These are phyloP conservation scores for Exophiala bonariae DNA, from an alignment of 2,329 filamentous ascomycete species.

Conservation along the genomic window DNA sequence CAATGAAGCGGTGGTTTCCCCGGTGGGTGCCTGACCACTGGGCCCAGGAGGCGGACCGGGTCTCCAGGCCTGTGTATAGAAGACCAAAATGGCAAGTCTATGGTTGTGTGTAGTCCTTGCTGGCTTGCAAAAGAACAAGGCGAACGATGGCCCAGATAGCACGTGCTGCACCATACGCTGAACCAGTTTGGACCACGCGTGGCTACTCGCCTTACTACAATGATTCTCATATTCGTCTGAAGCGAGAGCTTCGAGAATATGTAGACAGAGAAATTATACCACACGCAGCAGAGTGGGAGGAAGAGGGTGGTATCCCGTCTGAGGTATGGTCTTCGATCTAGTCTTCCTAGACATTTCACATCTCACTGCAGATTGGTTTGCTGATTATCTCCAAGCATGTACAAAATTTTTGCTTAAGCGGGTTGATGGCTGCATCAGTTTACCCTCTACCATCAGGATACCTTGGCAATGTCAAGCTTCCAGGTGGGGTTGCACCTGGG, in stretches of 20 bases:
- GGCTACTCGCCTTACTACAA: slow-evolving; percentile 59
- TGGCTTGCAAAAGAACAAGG: too few relatives aligned
- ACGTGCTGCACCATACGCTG: slow-evolving; percentile 34
- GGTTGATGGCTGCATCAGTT: slow-evolving; percentile 13
- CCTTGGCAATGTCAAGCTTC: slow-evolving; percentile 16
- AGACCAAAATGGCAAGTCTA: too few relatives aligned
- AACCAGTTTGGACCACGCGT: slow-evolving; percentile 48
- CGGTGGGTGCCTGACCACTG: too few relatives aligned
- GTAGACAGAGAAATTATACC: slow-evolving; percentile 60
- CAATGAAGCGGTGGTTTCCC: too few relatives aligned
- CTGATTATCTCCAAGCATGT: neutral
- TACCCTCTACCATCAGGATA: slow-evolving; percentile 3
- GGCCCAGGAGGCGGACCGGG: too few relatives aligned
- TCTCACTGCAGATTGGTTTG: neutral
- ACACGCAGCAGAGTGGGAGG: slow-evolving; percentile 64
- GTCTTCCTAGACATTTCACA: neutral
- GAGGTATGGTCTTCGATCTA: neutral
- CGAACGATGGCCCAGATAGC: neutral
- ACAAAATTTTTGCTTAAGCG: neutral
- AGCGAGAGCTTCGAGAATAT: slow-evolving; percentile 58
- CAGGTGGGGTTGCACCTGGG: slow-evolving; percentile 29
- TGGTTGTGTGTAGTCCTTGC: too few relatives aligned
- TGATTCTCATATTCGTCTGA: slow-evolving; percentile 58
- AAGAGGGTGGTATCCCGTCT: slow-evolving; percentile 52
- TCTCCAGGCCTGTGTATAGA: too few relatives aligned